phyloP scores from a whole-genome alignment of 257 asterid genomes.

The Cinchona pubescens region DNA sequence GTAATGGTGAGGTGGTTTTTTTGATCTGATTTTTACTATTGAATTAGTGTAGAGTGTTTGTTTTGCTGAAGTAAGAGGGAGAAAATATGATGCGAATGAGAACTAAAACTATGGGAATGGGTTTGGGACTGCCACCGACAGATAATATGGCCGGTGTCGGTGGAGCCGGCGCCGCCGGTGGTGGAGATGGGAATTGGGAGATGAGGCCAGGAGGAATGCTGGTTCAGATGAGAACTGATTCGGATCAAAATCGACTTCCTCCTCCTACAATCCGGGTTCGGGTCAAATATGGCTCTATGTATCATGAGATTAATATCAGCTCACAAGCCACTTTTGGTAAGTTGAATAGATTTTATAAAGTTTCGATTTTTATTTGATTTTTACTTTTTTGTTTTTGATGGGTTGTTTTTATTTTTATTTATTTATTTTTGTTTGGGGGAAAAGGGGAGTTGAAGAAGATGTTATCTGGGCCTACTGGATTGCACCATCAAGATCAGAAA shows the following conservation, averaged over 20 bases:
- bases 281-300: slow-evolving; percentile 39
- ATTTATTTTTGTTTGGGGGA: background rate
- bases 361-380: background rate
- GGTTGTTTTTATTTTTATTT: background rate
- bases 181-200: slow-evolving; percentile 38
- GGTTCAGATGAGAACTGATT: slow-evolving; percentile 43
- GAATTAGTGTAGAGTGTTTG: background rate
- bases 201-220: slow-evolving; percentile 55
- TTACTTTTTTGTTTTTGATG: background rate
- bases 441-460: slow-evolving; percentile 50
- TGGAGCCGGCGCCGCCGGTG: slow-evolving; percentile 16
- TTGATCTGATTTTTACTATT: slow-evolving; percentile 5
- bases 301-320: slow-evolving; percentile 43
- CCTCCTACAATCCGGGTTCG: slow-evolving; percentile 44
- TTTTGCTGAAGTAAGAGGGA: background rate
- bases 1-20: background rate
- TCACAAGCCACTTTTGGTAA: slow-evolving; percentile 48
- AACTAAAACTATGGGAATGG: slow-evolving; percentile 16
- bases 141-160: background rate
- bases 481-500: slow-evolving; percentile 50
- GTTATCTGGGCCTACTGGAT: slow-evolving; percentile 38
- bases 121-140: slow-evolving; percentile 8
- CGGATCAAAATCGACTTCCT: slow-evolving; percentile 28
- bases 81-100: slow-evolving; percentile 27
- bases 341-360: background rate